Evolutionary conservation across 345 rosid genomes (phyloP), one percentile per base, ranked within the genome.

Genomic region (Lumnitzera littorea): DNA sequence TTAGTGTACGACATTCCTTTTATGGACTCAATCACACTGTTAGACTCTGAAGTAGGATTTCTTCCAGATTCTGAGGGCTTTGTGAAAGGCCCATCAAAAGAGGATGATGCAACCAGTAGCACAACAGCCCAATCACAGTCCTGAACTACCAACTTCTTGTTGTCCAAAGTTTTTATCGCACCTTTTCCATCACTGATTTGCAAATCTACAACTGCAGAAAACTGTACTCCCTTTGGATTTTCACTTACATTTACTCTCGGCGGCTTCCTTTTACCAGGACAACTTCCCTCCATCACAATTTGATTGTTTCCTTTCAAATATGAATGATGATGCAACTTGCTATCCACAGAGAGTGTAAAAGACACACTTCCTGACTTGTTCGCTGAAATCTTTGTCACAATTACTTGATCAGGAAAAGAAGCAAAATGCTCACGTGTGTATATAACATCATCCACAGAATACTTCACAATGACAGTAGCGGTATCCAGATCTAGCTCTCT

Each of bases 401-500:
- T 79, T 0, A 82, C 95, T 74, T 90, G 95, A 69, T 82, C 79
- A 0, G 96, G 84, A 76, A 71, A 64, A 24, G 97, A 90, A 60
- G 88, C 82, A 49, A 90, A 94, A 71, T 79, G 78, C 23, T 94
- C 96, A 67, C 99, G 74, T 1, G 72, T 84, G 61, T 59, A 90
- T 20, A 81, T 80, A 36, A 84, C 83, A 59, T 67, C 75, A 24
- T 80, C 88, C 13, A 86, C 92, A 0, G 79, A 68, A 70, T 88
- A 94, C 31, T 78, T 83, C 55, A 88, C 86, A 62, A 55, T 79
- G 24, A 82, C 86, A 15, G 81, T 79, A 54, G 99, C 95, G 36
- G 91, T 84, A 63, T 90, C 83, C 66, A 94, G 78, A 71, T 94
- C 95, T 12, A 94, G 88, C 74, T 94, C 96, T 67, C 99, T 83